A percentile compares a stretch with the other conserved stretches of the same genome.
Conservation (phyloP, 2,329 filamentous ascomycete species). For the Tolypocladium guangdongense region DNA sequence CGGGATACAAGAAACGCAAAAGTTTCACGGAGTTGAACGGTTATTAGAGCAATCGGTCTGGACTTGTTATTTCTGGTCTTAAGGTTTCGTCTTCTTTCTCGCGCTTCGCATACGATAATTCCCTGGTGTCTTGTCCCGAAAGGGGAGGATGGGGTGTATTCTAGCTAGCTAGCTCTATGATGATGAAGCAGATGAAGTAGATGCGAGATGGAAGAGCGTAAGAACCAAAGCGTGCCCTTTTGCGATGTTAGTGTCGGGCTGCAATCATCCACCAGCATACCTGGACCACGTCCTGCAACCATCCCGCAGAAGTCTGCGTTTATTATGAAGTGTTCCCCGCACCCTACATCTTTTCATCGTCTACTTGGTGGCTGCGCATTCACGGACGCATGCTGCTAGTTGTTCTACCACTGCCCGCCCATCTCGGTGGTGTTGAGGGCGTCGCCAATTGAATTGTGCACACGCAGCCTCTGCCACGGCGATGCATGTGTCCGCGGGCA, state of each 20-base stretch:
- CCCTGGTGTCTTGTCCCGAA: slow-evolving; percentile 12
- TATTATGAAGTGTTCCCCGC: background rate
- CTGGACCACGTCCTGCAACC: no score
- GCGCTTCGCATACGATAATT: slow-evolving; percentile 24
- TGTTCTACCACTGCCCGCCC: no score
- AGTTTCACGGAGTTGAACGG: slow-evolving; percentile 32
- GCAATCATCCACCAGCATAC: background rate
- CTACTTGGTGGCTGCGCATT: no score
- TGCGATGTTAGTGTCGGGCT: background rate
- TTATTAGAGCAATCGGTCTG: slow-evolving; percentile 22
- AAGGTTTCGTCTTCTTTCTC: slow-evolving; percentile 13
- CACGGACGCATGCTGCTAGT: no score
- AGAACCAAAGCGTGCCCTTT: no score
- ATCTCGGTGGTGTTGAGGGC: background rate
- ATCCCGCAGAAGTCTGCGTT: no score
- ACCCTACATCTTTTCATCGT: no score
- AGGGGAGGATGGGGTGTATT: slow-evolving; percentile 22
- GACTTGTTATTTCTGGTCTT: slow-evolving; percentile 20
- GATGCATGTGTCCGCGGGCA: no score
- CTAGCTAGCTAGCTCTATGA: slow-evolving; percentile 28
- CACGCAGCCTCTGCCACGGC: no score
- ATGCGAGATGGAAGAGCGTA: slow-evolving; percentile 15
- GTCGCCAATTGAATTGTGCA: no score
- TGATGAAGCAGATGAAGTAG: slow-evolving; percentile 29
- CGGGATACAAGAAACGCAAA: slow-evolving; percentile 26